phyloP scores from a whole-genome alignment of 2,329 filamentous ascomycete species.

The Xylariaceae sp. region DNA sequence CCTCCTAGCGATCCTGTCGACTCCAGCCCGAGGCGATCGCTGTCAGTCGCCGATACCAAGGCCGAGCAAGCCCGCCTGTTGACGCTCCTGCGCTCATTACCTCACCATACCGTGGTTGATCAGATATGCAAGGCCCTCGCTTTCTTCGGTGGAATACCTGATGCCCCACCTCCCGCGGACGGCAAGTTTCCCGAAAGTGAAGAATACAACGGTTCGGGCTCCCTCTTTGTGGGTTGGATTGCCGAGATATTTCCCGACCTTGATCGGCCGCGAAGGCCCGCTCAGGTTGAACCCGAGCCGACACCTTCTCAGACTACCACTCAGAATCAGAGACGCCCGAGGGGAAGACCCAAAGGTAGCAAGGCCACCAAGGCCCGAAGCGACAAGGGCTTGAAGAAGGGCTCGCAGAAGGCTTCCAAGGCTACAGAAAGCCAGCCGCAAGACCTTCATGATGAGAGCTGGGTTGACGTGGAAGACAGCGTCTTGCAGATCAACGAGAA shows the following conservation, averaged over 20 bases:
- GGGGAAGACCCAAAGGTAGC: slow-evolving; percentile 51
- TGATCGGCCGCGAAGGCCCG: slow-evolving; percentile 23
- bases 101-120: slow-evolving; percentile 50
- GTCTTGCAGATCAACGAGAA: slow-evolving; percentile 22
- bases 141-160: slow-evolving; percentile 56
- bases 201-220: slow-evolving; percentile 48
- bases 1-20: slow-evolving; percentile 1
- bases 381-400: slow-evolving; percentile 46
- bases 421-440: slow-evolving; percentile 10
- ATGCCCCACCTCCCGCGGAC: slow-evolving; percentile 42
- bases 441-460: slow-evolving; percentile 31
- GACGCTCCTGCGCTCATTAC: slow-evolving; percentile 46
- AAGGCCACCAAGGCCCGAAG: slow-evolving; percentile 39
- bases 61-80: slow-evolving; percentile 52
- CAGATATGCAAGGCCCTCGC: slow-evolving; percentile 55
- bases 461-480: slow-evolving; percentile 37
- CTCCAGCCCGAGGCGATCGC: slow-evolving; percentile 17
- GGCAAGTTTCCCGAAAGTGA: slow-evolving; percentile 48
- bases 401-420: slow-evolving; percentile 21
- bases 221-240: slow-evolving; percentile 54
- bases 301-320: slow-evolving; percentile 8
- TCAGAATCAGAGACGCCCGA: slow-evolving; percentile 31
- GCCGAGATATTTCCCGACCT: slow-evolving; percentile 53
- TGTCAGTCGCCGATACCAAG: slow-evolving; percentile 44
- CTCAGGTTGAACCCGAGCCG: slow-evolving; percentile 14